phyloP scores from a whole-genome alignment of 2,329 filamentous ascomycete species.

The Colletotrichum karsti region DNA sequence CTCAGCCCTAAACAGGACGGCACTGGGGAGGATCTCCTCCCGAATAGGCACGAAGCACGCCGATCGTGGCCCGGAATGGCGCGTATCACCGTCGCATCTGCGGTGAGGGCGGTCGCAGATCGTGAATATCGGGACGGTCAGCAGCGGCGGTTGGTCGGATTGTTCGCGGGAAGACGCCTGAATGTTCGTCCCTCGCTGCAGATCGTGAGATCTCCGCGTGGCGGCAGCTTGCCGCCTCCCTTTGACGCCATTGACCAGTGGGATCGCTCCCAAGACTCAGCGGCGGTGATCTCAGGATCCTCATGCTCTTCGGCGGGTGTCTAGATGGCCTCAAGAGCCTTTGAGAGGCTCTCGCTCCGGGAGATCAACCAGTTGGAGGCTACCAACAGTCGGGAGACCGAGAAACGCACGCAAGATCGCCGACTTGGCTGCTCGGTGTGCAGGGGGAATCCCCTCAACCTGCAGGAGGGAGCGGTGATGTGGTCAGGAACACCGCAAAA shows the following conservation, averaged over 20 bases:
- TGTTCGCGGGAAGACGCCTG: background rate
- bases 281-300: background rate
- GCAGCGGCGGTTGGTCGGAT: background rate
- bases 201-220: background rate
- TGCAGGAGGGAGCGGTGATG: background rate
- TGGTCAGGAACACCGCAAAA: background rate
- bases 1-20: background rate
- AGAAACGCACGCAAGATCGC: background rate
- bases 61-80: background rate
- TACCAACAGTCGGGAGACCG: background rate
- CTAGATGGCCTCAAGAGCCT: background rate
- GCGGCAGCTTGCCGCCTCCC: background rate
- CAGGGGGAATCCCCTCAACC: background rate
- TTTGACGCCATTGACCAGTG: constrained; percentile 4
- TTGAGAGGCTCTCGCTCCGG: background rate
- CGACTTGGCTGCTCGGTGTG: background rate
- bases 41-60: background rate
- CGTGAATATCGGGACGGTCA: background rate
- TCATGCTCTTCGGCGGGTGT: too few relatives aligned
- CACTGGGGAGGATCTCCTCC: background rate
- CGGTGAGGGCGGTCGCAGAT: background rate
- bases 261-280: background rate
- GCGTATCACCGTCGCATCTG: background rate
- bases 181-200: background rate
- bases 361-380: background rate